Evolutionary conservation across 2,329 filamentous ascomycete species (phyloP).

Genomic region (Xylaria sp.): DNA sequence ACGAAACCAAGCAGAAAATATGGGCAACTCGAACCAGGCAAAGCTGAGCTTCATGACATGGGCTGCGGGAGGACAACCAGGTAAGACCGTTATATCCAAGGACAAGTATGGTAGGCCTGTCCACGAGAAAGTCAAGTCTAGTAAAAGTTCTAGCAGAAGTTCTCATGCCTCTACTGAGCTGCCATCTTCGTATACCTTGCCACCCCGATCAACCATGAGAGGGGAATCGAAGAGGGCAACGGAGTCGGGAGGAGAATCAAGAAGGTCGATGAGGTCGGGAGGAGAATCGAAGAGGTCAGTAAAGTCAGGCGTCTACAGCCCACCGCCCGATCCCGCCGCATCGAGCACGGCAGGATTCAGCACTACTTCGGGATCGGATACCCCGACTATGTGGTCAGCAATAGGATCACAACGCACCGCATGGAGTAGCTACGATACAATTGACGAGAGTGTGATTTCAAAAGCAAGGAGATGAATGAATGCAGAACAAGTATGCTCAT

Average conservation of each 20-base stretch:
- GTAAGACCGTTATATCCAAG: neutral
- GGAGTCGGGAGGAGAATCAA: neutral
- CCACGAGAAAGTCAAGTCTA: neutral
- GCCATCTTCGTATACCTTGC: neutral
- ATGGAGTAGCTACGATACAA: neutral
- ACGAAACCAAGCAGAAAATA: neutral
- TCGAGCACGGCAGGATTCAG: neutral
- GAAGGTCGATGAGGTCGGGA: too few species aligned
- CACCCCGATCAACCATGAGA: neutral
- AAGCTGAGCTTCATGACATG: neutral
- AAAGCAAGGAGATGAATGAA: too few species aligned
- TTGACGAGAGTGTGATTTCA: neutral
- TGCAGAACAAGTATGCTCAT: too few species aligned
- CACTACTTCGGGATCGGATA: neutral
- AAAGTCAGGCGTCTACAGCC: too few species aligned
- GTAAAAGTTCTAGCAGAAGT: neutral
- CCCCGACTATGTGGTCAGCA: too few species aligned
- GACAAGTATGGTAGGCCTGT: neutral
- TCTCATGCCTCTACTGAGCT: neutral
- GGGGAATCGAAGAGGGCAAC: neutral
- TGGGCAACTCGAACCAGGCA: neutral
- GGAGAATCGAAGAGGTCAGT: too few species aligned
- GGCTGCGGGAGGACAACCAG: neutral
- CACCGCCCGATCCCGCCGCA: too few species aligned
- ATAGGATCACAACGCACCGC: neutral